These are phyloP conservation scores for Pilobolus umbonatus DNA, from an alignment of 192 early-diverging fungal species.

Conservation along the genomic window DNA sequence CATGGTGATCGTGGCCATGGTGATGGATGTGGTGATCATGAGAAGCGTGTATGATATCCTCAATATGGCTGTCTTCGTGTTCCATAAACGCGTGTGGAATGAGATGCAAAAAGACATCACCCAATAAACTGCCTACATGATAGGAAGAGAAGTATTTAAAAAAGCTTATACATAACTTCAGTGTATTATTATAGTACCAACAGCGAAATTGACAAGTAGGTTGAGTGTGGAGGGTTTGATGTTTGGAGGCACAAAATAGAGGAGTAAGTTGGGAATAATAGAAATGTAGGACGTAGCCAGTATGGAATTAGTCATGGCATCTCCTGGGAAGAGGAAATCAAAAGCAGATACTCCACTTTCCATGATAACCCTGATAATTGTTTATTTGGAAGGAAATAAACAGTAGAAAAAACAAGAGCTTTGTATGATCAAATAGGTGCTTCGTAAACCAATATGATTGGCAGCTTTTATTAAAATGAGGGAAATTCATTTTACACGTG, in stretches of 20 bases:
- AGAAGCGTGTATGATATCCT: too few species aligned
- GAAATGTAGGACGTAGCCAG: conserved; percentile 79
- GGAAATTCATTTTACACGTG: not conserved
- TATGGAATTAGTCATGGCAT: conserved; percentile 56
- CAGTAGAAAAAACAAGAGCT: not conserved
- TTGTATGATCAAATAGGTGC: not conserved
- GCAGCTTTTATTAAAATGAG: not conserved
- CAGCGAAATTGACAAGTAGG: conserved; percentile 79
- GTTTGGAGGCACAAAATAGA: conserved; percentile 74
- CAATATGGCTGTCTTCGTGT: too few species aligned
- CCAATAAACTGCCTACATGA: conserved; percentile 69
- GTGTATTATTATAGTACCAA: conserved; percentile 46
- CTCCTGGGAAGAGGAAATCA: conserved; percentile 53
- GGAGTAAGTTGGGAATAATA: conserved; percentile 72
- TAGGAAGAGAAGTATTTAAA: too few species aligned
- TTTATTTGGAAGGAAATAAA: not conserved
- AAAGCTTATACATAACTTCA: too few species aligned
- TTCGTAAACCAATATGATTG: too few species aligned
- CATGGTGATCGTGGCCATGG: conserved; percentile 1
- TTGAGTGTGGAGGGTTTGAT: conserved; percentile 57
- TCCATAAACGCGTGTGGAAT: conserved; percentile 67
- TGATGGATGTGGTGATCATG: not conserved
- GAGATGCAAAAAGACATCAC: conserved; percentile 82
- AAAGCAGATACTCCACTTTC: conserved; percentile 36
- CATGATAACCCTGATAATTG: conserved; percentile 24